Base-by-base conservation (phyloP, 2,329 filamentous ascomycete genomes). In the Fusarium sp. region DNA sequence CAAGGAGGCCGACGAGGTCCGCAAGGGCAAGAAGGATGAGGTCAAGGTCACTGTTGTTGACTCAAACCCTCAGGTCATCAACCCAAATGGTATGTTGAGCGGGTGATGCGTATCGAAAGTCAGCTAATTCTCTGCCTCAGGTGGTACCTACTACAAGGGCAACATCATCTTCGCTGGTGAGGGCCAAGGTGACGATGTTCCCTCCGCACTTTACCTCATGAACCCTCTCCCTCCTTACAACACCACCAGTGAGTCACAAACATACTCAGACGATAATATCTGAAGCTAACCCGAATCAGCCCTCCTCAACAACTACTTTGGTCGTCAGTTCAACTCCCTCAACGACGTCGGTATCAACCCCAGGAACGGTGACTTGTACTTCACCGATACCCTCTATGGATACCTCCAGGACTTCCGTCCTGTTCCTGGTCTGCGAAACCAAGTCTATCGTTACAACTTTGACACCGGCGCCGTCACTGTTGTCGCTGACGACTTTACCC, bases 341-440 rank as follows among this genome's bases (percentile, higher is more conserved):
- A 91, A 91, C 75, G 90, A 91, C 66, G 83, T 89, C 0, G 84
- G 85, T 3, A 79, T 89, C 68, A 85, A 90, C 73, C 84, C 89
- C 45, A 78, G 80, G 20, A 90, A 87, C 60, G 84, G 85, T 36
- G 86, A 89, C 28, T 79, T 92, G 20, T 92, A 90, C 83, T 91
- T 92, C 76, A 91, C 89, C 9, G 90, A 92, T 66, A 87, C 88
- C 1, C 83, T 86, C 7, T 92, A 91, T 75, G 90, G 88, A 5
- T 87, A 84, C 64, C 82, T 88, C n/a, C 89, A 91, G 75, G 84
- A 87, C 38, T 91, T 91, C 75, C 84, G 89, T 0, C 86, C 87
- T 0, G 73, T 79, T 6, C 89, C 89, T 1, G 85, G 85, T 7
- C 78, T 91, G 24, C 87, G 84, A 18, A 87, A 86, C 68, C 90